Evolutionary conservation across 2,329 filamentous ascomycete species (phyloP).

Genomic region (Aspergillus amoenus): DNA sequence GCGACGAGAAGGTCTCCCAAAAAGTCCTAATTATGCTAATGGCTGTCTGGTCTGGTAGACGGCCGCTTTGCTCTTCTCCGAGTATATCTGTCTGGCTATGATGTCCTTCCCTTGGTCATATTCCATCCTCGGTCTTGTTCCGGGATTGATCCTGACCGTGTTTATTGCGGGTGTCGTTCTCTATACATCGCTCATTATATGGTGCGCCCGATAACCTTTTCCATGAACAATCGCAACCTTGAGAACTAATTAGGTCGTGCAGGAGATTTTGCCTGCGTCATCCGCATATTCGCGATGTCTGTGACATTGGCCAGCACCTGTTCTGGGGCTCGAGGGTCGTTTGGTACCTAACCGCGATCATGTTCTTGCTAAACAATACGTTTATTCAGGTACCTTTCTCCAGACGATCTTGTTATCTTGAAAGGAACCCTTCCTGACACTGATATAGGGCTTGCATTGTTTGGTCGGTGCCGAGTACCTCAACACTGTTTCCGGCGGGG

Average conservation of each 20-base stretch:
- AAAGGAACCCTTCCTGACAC: background rate
- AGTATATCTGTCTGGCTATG: slow-evolving; percentile 90
- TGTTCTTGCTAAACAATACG: slow-evolving; percentile 93
- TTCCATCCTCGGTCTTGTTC: slow-evolving; percentile 80
- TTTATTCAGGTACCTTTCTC: slow-evolving; percentile 67
- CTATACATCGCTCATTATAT: slow-evolving; percentile 73
- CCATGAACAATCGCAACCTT: background rate
- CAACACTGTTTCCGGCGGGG: slow-evolving; percentile 77
- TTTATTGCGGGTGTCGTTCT: slow-evolving; percentile 75
- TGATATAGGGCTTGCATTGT: slow-evolving; percentile 68
- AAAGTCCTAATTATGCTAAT: background rate
- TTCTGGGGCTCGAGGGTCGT: slow-evolving; percentile 81
- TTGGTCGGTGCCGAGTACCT: slow-evolving; percentile 82
- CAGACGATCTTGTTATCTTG: background rate
- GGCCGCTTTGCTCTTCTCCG: slow-evolving; percentile 83
- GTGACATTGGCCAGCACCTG: slow-evolving; percentile 92
- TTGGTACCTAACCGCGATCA: slow-evolving; percentile 69
- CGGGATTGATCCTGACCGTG: slow-evolving; percentile 78
- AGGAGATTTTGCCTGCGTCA: slow-evolving; percentile 91
- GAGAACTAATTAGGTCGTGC: slow-evolving; percentile 28
- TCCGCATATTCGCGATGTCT: slow-evolving; percentile 87
- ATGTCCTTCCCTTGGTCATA: slow-evolving; percentile 98
- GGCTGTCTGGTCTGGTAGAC: slow-evolving; percentile 54
- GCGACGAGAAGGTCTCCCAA: background rate
- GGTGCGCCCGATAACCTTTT: slow-evolving; percentile 42